Evolutionary conservation across 768 basidiomycete genomes (phyloP).

Genomic region (Suillus spraguei): DNA sequence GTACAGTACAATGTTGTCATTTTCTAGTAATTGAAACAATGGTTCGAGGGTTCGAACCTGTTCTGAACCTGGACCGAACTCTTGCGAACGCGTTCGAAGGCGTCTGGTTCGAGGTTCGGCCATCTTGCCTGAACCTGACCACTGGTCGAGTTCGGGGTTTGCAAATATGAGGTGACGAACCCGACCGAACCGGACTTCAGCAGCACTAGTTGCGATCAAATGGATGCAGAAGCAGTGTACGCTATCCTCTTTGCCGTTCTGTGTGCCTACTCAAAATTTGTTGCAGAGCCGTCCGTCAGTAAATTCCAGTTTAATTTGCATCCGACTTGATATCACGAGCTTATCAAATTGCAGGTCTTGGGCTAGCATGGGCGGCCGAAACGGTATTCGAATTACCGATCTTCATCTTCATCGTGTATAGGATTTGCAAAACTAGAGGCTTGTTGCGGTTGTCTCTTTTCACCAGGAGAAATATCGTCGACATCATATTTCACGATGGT

Average conservation of each 20-base stretch:
- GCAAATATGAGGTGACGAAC: no score
- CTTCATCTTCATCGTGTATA: not conserved
- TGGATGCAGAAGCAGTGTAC: conserved; percentile 9
- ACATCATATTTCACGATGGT: not conserved
- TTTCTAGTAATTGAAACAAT: no score
- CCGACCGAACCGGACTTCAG: no score
- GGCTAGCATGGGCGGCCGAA: not conserved
- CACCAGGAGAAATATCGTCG: not conserved
- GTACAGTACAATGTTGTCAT: no score
- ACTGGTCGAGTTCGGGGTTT: no score
- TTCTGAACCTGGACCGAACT: no score
- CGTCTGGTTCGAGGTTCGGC: no score
- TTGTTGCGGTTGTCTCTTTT: not conserved
- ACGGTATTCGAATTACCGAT: not conserved
- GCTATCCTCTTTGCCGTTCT: conserved; percentile 36
- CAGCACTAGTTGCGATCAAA: no score
- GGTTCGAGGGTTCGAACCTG: no score
- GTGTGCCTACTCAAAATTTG: conserved; percentile 23
- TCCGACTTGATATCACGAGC: not conserved
- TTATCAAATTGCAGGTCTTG: not conserved
- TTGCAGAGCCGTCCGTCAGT: not conserved
- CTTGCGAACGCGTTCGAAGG: no score
- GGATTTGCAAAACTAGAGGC: not conserved
- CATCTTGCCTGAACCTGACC: no score
- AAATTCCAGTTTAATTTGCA: not conserved